phyloP scores from a whole-genome alignment of 352 stramenopile genomes.

The Pythium rishiriense region DNA sequence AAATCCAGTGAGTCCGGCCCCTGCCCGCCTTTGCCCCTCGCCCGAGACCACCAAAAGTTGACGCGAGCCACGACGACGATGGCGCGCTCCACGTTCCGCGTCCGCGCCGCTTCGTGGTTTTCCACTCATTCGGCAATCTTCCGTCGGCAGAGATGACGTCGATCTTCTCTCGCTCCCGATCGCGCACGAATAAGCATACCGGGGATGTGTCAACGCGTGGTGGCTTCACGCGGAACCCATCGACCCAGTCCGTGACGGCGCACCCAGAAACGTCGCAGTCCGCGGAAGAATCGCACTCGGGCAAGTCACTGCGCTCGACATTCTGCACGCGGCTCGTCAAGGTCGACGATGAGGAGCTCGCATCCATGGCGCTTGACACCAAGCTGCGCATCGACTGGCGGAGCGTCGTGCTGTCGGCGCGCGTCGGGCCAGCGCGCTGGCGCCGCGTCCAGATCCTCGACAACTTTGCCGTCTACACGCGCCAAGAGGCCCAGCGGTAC shows the following conservation, averaged over 20 bases:
- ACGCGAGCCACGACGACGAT: too few relatives aligned
- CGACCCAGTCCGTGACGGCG: neutral
- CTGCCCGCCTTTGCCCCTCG: too few relatives aligned
- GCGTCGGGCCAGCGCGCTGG: slow-evolving; percentile 12
- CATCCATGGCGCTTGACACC: slow-evolving; percentile 5
- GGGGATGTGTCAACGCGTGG: neutral
- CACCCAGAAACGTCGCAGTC: neutral
- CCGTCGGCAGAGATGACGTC: neutral
- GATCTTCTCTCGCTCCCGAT: slow-evolving; percentile 13
- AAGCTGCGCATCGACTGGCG: slow-evolving; percentile 17
- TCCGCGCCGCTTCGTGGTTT: too few relatives aligned
- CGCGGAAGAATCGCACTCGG: neutral
- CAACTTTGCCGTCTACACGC: slow-evolving; percentile 23
- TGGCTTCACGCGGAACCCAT: neutral
- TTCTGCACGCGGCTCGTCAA: slow-evolving; percentile 18
- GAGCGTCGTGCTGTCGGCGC: slow-evolving; percentile 12
- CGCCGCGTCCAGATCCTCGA: neutral
- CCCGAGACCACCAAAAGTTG: too few relatives aligned
- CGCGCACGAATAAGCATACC: neutral
- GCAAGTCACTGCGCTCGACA: slow-evolving; percentile 1
- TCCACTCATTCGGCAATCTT: slow-evolving; percentile 3
- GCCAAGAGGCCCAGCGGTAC: slow-evolving; percentile 13
- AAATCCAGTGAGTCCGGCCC: too few relatives aligned
- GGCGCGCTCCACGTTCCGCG: too few relatives aligned
- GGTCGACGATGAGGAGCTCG: slow-evolving; percentile 20